Evolutionary conservation across 192 early-diverging fungal species (phyloP).

Genomic region (Dissophora globulifera): DNA sequence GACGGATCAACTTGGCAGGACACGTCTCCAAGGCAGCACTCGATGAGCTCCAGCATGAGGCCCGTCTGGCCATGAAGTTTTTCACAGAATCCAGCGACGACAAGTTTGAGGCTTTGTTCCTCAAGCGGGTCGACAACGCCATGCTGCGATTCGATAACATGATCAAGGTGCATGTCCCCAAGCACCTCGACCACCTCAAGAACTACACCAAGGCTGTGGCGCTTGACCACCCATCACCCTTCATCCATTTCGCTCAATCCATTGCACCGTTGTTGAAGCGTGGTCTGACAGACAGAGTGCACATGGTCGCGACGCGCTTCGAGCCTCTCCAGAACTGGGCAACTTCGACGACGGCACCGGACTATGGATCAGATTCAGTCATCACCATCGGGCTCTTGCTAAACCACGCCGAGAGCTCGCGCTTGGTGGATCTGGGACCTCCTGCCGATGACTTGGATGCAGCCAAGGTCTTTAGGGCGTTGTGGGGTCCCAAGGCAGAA

Average conservation of each 20-base stretch:
- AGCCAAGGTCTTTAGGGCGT: constrained; percentile 72
- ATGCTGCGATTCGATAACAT: constrained; percentile 79
- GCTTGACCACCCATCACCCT: constrained; percentile 58
- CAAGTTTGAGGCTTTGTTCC: constrained; percentile 82
- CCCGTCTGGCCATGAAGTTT: constrained; percentile 66
- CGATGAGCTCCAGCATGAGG: constrained; percentile 80
- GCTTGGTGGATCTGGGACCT: constrained; percentile 91
- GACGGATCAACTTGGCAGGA: constrained; percentile 84
- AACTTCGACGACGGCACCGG: constrained; percentile 24
- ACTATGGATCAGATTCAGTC: constrained; percentile 41
- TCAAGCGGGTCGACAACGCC: constrained; percentile 72
- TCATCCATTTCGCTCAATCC: constrained; percentile 58
- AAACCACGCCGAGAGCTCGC: constrained; percentile 69
- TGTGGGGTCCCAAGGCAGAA: constrained; percentile 94
- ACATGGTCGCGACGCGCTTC: constrained; percentile 57
- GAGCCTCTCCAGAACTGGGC: constrained; percentile 56
- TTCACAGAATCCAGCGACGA: constrained; percentile 74
- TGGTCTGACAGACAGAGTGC: constrained; percentile 61
- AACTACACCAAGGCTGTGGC: constrained; percentile 36
- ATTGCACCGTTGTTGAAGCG: constrained; percentile 58
- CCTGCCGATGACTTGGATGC: constrained; percentile 76
- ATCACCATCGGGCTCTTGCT: constrained; percentile 79
- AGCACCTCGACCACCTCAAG: constrained; percentile 24
- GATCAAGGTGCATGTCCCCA: constrained; percentile 57
- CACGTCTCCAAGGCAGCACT: constrained; percentile 72